phyloP scores from a whole-genome alignment of 2,329 filamentous ascomycete genomes.

The Xenosphaeropsis pyriputrescens region DNA sequence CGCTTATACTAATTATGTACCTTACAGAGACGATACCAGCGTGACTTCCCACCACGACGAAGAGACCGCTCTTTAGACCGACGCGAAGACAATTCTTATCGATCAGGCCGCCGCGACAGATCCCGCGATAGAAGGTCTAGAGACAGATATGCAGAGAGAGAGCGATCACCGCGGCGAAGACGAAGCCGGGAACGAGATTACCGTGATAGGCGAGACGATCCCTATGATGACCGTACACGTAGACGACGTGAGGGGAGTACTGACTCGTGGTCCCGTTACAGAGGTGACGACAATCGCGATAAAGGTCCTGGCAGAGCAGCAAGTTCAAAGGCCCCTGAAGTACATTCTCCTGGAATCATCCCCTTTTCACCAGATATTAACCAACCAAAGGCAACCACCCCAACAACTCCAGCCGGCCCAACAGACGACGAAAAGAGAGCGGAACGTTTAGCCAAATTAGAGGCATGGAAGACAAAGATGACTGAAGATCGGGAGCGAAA shows the following conservation, averaged over 20 bases:
- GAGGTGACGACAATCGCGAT: slow-evolving; percentile 49
- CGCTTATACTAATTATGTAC: slow-evolving; percentile 23
- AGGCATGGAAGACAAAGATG: slow-evolving; percentile 87
- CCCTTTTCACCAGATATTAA: slow-evolving; percentile 1
- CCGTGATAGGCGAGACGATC: slow-evolving; percentile 59
- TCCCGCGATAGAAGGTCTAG: slow-evolving; percentile 47
- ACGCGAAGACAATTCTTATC: slow-evolving; percentile 50
- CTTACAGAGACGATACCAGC: slow-evolving; percentile 41
- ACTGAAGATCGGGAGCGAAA: slow-evolving; percentile 59
- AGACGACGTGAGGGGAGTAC: slow-evolving; percentile 54
- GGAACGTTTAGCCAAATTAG: slow-evolving; percentile 66
- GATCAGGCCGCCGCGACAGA: slow-evolving; percentile 44
- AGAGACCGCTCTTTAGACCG: slow-evolving; percentile 57
- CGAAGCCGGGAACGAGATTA: slow-evolving; percentile 56
- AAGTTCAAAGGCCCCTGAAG: slow-evolving; percentile 37
- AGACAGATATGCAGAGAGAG: slow-evolving; percentile 38
- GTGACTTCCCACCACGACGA: slow-evolving; percentile 41
- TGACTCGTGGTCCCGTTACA: slow-evolving; percentile 53
- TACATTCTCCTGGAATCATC: slow-evolving; percentile 17
- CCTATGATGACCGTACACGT: slow-evolving; percentile 43
- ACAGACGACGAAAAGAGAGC: slow-evolving; percentile 65
- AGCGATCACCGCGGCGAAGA: slow-evolving; percentile 40
- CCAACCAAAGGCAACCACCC: slow-evolving; percentile 33
- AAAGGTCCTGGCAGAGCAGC: slow-evolving; percentile 32
- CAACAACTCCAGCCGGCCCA: slow-evolving; percentile 32